Base-by-base conservation (phyloP, 2,329 filamentous ascomycete species). In the Arthrobotrys sinensis region DNA sequence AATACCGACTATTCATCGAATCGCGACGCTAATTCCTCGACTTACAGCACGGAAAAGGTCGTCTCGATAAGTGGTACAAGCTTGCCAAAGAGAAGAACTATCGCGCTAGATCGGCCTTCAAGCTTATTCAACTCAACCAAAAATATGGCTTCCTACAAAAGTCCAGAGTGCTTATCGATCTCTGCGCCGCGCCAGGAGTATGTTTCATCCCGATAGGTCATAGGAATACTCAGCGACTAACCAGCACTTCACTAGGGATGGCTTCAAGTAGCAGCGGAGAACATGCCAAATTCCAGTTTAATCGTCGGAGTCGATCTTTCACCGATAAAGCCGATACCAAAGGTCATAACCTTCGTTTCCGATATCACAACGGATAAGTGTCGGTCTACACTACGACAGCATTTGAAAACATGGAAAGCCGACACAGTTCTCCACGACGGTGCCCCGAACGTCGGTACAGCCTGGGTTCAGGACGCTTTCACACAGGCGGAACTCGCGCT, bases 61-160 rank as follows among this genome's bases (percentile, higher is more conserved):
- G 95, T 89, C 88, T 97, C 83, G 96, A 99, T 86, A 97, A 98
- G 86, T 98, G 94, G 93, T 99, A 98, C 86, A 95, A 94, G 84
- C 91, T 98, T 83, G 96, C 96, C 79, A 99, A 99, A 86, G 96
- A 99, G 85, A 98, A 97, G 85, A 96, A 96, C 80, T 99, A 97
- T 84, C 89, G 96, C 83, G 95, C 96, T 79, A 90, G 96, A 88
- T 94, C 96, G 82, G 94, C 96, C 71, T 98, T 98, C 89, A 99
- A 99, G 87, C 87, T 99, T 82, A 95, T 99, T 81, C 95, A 99
- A 85, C 87, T 99, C 82, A 99, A 99, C 87, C 97, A 98, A 86
- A 98, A 97, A 85, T 99, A 97, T 91, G 93, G 93, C 81, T 99
- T 99, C 85, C 87, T 99, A 82, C 94, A 98, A 85, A 95, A 96